These are phyloP conservation scores for Sphaerulina vaccinii DNA, from an alignment of 2,329 filamentous ascomycete species.

Conservation along the genomic window DNA sequence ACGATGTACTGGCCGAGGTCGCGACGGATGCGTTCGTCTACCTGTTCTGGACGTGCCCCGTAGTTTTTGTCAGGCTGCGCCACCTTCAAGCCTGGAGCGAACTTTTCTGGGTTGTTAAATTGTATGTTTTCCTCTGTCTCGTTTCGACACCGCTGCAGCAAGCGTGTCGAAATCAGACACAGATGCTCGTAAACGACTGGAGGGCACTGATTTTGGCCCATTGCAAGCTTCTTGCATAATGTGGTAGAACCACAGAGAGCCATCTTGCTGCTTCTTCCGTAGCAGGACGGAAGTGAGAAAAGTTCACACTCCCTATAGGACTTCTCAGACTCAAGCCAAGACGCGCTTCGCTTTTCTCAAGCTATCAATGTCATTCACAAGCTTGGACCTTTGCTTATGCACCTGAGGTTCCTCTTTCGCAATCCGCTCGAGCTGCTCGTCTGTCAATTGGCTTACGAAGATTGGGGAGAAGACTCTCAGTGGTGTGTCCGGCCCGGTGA, in stretches of 20 bases:
- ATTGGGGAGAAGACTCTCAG: not conserved
- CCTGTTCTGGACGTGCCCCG: constrained; percentile 4
- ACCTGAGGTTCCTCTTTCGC: no score
- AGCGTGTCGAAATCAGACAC: constrained; percentile 6
- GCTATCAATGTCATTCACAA: no score
- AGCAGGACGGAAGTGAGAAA: constrained; percentile 6
- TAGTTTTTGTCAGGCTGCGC: constrained; percentile 1
- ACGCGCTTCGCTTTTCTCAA: no score
- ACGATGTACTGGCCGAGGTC: constrained; percentile 23
- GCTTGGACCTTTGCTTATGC: no score
- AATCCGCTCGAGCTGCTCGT: not conserved
- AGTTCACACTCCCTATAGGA: no score
- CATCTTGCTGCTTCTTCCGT: not conserved
- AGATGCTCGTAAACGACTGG: constrained; percentile 1
- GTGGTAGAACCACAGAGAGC: constrained; percentile 11
- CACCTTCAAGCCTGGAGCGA: not conserved
- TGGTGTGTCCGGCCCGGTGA: not conserved
- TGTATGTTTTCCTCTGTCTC: not conserved
- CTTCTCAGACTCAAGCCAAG: no score
- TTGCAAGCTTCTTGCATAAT: constrained; percentile 10
- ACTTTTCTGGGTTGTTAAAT: constrained; percentile 1
- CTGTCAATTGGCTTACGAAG: not conserved
- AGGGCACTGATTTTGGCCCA: constrained; percentile 2
- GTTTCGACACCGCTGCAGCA: constrained; percentile 7
- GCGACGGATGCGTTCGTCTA: not conserved